Percentiles rank a stretch among this genome's conserved stretches.
Evolutionary conservation across 371 early-diverging fungal species (phyloP).

Genomic region (Nosema bombycis): DNA sequence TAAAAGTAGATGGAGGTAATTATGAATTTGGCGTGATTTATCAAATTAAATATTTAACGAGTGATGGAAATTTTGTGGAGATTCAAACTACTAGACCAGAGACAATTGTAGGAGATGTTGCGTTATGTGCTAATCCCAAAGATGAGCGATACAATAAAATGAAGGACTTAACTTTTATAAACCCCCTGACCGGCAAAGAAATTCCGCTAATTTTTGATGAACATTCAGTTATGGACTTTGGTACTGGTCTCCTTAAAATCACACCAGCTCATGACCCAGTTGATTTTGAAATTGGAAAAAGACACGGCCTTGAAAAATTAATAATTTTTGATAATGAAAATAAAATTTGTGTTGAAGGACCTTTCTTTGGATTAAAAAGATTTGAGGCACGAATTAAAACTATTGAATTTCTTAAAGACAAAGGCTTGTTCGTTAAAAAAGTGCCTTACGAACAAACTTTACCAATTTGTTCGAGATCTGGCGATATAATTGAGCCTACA

Average conservation of each 20-base stretch:
- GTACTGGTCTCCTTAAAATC: slow-evolving; percentile 97
- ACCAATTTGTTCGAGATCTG: slow-evolving; percentile 80
- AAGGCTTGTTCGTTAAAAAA: slow-evolving; percentile 77
- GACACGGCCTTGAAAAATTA: slow-evolving; percentile 81
- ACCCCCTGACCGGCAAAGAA: slow-evolving; percentile 82
- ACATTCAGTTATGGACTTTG: slow-evolving; percentile 84
- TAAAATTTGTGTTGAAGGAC: slow-evolving; percentile 77
- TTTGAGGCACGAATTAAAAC: slow-evolving; percentile 87
- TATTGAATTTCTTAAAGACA: slow-evolving; percentile 74
- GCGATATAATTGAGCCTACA: slow-evolving; percentile 90
- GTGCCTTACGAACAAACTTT: slow-evolving; percentile 82
- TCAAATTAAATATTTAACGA: slow-evolving; percentile 66
- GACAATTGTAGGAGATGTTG: slow-evolving; percentile 96
- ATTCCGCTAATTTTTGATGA: slow-evolving; percentile 83
- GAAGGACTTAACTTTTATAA: slow-evolving; percentile 70
- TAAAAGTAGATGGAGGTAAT: slow-evolving; percentile 69
- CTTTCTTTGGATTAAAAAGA: slow-evolving; percentile 69
- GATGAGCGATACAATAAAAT: slow-evolving; percentile 71
- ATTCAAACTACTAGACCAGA: slow-evolving; percentile 97
- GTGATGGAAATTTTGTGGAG: neutral
- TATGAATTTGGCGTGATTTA: slow-evolving; percentile 92
- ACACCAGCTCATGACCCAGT: slow-evolving; percentile 97
- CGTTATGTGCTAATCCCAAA: slow-evolving; percentile 83
- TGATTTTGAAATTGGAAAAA: slow-evolving; percentile 92
- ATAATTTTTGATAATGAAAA: slow-evolving; percentile 90